Percentiles rank a stretch among this genome's conserved stretches.
Evolutionary conservation across 2,329 filamentous ascomycete genomes (phyloP).

Genomic region (Xylariaceae sp.): DNA sequence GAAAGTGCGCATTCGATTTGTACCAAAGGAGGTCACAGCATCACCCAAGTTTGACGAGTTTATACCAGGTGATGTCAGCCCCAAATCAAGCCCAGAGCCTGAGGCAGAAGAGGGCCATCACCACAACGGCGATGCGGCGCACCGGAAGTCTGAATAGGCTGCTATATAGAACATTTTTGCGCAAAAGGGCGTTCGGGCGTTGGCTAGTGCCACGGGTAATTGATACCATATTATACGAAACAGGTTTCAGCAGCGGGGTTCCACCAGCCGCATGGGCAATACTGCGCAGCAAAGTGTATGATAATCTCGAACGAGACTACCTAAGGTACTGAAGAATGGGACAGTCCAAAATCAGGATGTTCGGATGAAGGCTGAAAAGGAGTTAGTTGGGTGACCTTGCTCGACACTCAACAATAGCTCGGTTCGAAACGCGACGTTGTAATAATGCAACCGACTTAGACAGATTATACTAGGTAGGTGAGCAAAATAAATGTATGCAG

Average conservation of each 20-base stretch:
- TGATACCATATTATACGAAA: constrained; percentile 6
- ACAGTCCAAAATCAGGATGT: no score
- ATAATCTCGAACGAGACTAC: no score
- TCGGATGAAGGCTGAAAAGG: no score
- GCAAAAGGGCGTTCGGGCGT: constrained; percentile 25
- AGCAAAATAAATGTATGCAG: no score
- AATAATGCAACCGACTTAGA: no score
- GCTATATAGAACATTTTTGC: neutral
- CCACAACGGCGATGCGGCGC: constrained; percentile 35
- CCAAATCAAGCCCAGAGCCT: constrained; percentile 55
- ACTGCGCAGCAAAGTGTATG: no score
- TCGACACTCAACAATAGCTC: no score
- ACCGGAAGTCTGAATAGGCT: constrained; percentile 17
- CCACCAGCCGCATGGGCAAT: constrained; percentile 9
- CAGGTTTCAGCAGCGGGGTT: constrained; percentile 12
- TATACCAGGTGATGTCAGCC: constrained; percentile 60
- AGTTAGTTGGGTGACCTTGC: no score
- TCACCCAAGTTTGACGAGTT: constrained; percentile 72
- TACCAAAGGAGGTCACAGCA: constrained; percentile 59
- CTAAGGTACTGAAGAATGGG: no score
- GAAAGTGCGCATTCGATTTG: constrained; percentile 78
- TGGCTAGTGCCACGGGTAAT: constrained; percentile 9
- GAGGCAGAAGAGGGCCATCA: constrained; percentile 50
- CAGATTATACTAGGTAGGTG: no score
- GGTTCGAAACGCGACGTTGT: no score